These are phyloP conservation scores for Nannizziopsis barbatae DNA, from an alignment of 2,329 filamentous ascomycete genomes.

Conservation along the genomic window DNA sequence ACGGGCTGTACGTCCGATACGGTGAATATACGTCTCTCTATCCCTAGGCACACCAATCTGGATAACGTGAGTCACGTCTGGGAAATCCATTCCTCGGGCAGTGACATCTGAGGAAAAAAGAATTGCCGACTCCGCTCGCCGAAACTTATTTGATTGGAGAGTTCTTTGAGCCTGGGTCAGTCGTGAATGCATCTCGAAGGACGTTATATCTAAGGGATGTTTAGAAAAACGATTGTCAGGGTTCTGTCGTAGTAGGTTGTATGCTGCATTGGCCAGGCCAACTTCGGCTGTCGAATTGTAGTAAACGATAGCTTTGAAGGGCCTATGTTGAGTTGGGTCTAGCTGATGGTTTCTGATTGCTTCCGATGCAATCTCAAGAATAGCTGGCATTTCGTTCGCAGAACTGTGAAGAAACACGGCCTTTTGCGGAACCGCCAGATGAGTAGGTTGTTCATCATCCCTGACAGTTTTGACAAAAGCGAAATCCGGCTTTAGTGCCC, in stretches of 20 bases:
- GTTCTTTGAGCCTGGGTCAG: slow-evolving; percentile 62
- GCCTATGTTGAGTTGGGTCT: slow-evolving; percentile 35
- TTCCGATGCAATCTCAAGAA: slow-evolving; percentile 66
- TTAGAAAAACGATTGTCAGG: slow-evolving; percentile 23
- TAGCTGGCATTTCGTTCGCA: slow-evolving; percentile 62
- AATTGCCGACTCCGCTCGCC: slow-evolving; percentile 49
- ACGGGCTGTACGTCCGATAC: slow-evolving; percentile 62
- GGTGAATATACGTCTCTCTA: slow-evolving; percentile 64
- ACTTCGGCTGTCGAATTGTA: slow-evolving; percentile 69
- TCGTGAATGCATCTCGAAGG: slow-evolving; percentile 64
- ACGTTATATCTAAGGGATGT: slow-evolving; percentile 24
- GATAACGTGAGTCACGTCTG: slow-evolving; percentile 66
- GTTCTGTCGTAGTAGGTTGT: slow-evolving; percentile 40
- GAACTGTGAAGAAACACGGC: slow-evolving; percentile 56
- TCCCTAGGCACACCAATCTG: slow-evolving; percentile 56
- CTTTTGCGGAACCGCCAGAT: slow-evolving; percentile 72
- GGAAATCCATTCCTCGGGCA: slow-evolving; percentile 74
- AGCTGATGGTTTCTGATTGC: slow-evolving; percentile 40
- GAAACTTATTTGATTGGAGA: slow-evolving; percentile 59
- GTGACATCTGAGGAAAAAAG: slow-evolving; percentile 71
- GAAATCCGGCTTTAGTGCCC: slow-evolving; percentile 70
- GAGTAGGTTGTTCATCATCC: slow-evolving; percentile 71
- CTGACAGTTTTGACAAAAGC: slow-evolving; percentile 83
- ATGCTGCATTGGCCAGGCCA: slow-evolving; percentile 50
- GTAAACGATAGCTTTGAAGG: slow-evolving; percentile 96